Conservation (phyloP, 2,329 filamentous ascomycete species). For the Leptodontidium sp. region DNA sequence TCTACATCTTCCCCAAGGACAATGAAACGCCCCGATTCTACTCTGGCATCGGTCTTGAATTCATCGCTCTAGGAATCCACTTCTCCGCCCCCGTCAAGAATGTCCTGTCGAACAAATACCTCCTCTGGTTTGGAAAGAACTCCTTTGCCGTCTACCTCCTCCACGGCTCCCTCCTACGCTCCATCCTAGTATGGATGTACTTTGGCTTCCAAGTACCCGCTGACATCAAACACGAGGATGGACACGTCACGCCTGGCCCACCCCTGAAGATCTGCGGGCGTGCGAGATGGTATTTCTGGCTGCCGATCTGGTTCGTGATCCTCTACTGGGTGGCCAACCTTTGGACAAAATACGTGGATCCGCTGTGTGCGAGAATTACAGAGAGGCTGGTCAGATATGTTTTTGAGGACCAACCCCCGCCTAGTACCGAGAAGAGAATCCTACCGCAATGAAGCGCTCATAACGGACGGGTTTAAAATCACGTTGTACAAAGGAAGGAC, state of each 20-base stretch:
- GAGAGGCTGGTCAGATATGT: slow-evolving; percentile 47
- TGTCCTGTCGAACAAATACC: slow-evolving; percentile 60
- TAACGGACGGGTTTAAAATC: not conserved
- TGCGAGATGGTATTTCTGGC: slow-evolving; percentile 49
- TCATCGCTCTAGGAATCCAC: slow-evolving; percentile 60
- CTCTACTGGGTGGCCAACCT: slow-evolving; percentile 56
- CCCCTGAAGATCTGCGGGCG: slow-evolving; percentile 49
- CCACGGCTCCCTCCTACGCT: slow-evolving; percentile 67
- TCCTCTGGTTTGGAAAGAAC: slow-evolving; percentile 70
- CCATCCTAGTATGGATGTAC: slow-evolving; percentile 66
- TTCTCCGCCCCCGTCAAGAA: slow-evolving; percentile 60
- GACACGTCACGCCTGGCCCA: slow-evolving; percentile 49
- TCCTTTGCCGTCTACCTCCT: slow-evolving; percentile 71
- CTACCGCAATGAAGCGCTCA: slow-evolving; percentile 32
- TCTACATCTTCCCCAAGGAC: slow-evolving; percentile 55
- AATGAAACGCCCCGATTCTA: slow-evolving; percentile 59
- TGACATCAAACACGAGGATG: slow-evolving; percentile 43
- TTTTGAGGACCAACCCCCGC: slow-evolving; percentile 36
- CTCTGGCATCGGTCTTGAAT: slow-evolving; percentile 57
- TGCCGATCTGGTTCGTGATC: slow-evolving; percentile 57
- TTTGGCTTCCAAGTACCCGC: slow-evolving; percentile 54
- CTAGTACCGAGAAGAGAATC: slow-evolving; percentile 34
- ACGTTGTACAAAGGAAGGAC: not conserved
- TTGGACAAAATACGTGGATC: slow-evolving; percentile 64
- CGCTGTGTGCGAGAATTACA: slow-evolving; percentile 56